Conservation (phyloP, 2,329 filamentous ascomycete genomes). For the Cryphonectria radicalis region DNA sequence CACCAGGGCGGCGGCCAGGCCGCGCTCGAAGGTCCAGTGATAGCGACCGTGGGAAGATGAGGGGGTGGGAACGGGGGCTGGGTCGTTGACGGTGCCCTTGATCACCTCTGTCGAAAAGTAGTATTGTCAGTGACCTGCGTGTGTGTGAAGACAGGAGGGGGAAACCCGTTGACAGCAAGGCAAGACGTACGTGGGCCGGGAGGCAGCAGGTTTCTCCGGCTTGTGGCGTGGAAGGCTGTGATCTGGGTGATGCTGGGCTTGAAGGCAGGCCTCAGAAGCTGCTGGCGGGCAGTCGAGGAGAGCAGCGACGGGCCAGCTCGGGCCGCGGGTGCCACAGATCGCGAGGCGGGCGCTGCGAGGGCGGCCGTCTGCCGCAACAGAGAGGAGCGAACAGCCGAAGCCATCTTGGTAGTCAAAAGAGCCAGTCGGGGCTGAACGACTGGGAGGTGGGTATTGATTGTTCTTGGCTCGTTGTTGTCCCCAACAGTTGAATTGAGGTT, state of each 20-base stretch:
- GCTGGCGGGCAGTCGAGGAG: constrained; percentile 30
- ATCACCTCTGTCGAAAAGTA: constrained; percentile 65
- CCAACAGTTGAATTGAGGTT: background rate
- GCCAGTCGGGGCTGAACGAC: constrained; percentile 31
- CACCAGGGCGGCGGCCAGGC: constrained; percentile 79
- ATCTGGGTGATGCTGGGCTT: constrained; percentile 51
- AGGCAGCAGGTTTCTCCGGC: constrained; percentile 76
- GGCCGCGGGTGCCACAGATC: constrained; percentile 37
- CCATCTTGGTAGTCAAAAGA: constrained; percentile 48
- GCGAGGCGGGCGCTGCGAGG: constrained; percentile 46
- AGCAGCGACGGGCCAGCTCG: constrained; percentile 29
- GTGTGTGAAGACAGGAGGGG: constrained; percentile 2
- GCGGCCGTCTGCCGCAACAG: constrained; percentile 58
- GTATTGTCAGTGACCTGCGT: constrained; percentile 47
- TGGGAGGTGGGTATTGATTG: background rate
- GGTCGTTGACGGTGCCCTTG: constrained; percentile 77
- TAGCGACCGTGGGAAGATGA: constrained; percentile 88
- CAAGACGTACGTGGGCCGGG: constrained; percentile 77
- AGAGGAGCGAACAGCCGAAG: constrained; percentile 59
- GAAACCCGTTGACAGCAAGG: constrained; percentile 3
- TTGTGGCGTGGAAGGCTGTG: constrained; percentile 86
- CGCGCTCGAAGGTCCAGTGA: constrained; percentile 96
- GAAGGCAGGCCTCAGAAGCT: constrained; percentile 34
- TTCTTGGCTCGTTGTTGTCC: background rate
- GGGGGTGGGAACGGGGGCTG: constrained; percentile 72